A percentile compares a stretch with the other conserved stretches of the same genome.
phyloP scores from a whole-genome alignment of 352 stramenopile species.

The Phytophthora quininea region DNA sequence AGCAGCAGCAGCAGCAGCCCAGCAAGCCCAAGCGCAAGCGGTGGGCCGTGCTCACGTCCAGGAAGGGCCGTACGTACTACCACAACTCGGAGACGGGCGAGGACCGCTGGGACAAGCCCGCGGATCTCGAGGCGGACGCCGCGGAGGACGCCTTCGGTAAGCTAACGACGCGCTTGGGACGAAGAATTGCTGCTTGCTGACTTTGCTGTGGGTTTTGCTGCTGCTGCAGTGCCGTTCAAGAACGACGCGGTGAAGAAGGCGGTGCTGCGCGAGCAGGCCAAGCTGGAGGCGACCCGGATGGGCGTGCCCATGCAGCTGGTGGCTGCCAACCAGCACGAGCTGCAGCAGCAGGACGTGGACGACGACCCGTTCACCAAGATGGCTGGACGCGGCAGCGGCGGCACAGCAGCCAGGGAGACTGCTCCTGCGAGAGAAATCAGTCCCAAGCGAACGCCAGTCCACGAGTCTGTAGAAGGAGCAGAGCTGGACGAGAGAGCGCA shows the following conservation, averaged over 20 bases:
- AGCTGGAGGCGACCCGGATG: constrained; percentile 73
- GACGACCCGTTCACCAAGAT: constrained; percentile 42
- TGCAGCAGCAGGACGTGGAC: constrained; percentile 39
- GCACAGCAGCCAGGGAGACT: not conserved
- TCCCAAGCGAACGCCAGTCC: constrained; percentile 7
- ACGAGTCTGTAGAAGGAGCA: constrained; percentile 5
- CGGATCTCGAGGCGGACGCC: constrained; percentile 68
- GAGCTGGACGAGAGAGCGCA: constrained; percentile 6
- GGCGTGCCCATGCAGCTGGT: constrained; percentile 70
- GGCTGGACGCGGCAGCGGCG: constrained; percentile 3
- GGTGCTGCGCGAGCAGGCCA: constrained; percentile 76
- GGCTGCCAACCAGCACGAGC: constrained; percentile 43
- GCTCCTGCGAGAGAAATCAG: not conserved
- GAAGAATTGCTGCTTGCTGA: too few relatives aligned
- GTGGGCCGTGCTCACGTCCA: constrained; percentile 72
- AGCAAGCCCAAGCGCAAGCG: constrained; percentile 47
- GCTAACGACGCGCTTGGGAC: constrained; percentile 3
- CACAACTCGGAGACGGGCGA: constrained; percentile 85
- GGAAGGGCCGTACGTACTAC: constrained; percentile 75
- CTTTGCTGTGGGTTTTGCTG: constrained; percentile 4
- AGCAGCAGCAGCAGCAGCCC: constrained; percentile 14
- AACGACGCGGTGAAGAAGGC: constrained; percentile 84
- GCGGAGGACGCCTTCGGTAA: constrained; percentile 65
- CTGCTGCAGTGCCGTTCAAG: constrained; percentile 75
- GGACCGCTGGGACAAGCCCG: constrained; percentile 76